Conservation (phyloP, 169 alveolate species). For the Cyclospora cayetanensis region DNA sequence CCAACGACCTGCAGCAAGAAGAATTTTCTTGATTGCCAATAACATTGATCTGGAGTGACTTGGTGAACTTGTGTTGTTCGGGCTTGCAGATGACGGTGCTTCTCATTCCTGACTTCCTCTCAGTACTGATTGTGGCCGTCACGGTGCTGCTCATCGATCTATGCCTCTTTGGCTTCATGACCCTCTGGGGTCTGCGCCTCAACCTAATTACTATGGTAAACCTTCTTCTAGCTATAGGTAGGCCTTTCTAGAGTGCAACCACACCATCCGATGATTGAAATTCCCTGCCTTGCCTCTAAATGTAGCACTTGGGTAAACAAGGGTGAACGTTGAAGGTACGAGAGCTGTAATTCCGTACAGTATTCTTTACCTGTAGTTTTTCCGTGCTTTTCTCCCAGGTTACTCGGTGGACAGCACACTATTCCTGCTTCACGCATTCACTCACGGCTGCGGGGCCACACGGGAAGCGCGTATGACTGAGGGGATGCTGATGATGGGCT, state of each 20-base stretch:
- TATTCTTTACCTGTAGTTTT: too few relatives aligned
- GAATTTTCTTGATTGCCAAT: too few relatives aligned
- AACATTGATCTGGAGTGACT: too few relatives aligned
- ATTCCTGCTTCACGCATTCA: slow-evolving; percentile 81
- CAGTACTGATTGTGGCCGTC: slow-evolving; percentile 77
- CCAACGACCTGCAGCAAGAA: too few relatives aligned
- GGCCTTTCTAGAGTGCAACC: too few relatives aligned
- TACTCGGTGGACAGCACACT: slow-evolving; percentile 81
- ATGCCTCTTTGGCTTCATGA: slow-evolving; percentile 84
- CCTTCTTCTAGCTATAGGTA: slow-evolving; percentile 83
- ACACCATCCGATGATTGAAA: too few relatives aligned
- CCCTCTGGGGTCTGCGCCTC: slow-evolving; percentile 83
- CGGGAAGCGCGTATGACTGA: slow-evolving; percentile 77
- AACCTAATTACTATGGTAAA: slow-evolving; percentile 85
- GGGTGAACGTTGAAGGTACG: too few relatives aligned
- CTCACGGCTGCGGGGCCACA: slow-evolving; percentile 77
- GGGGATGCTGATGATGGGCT: slow-evolving; percentile 79
- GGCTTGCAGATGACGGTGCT: slow-evolving; percentile 73
- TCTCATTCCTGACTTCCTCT: slow-evolving; percentile 77
- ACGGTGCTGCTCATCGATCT: slow-evolving; percentile 79
- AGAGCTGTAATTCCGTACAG: too few relatives aligned
- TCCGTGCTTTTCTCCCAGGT: slow-evolving; percentile 65
- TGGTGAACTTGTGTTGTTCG: slow-evolving; percentile 67
- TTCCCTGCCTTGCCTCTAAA: too few relatives aligned
- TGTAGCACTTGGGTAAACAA: too few relatives aligned